Percentiles rank a stretch among this genome's conserved stretches.
These are phyloP conservation scores for Cladosporium sp. DNA, from an alignment of 2,329 filamentous ascomycete genomes.

Conservation along the genomic window DNA sequence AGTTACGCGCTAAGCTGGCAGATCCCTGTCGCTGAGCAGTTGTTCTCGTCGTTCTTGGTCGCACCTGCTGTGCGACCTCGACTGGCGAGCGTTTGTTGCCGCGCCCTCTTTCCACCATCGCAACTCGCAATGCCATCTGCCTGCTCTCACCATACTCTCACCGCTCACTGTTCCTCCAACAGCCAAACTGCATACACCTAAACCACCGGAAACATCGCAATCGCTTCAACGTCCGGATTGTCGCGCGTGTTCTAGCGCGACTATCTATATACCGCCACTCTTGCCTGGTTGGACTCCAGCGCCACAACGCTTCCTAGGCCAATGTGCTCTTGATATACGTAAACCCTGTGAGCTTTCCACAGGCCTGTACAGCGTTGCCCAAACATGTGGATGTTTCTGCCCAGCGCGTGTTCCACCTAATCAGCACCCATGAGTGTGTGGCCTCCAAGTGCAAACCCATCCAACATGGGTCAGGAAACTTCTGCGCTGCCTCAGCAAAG, in stretches of 20 bases:
- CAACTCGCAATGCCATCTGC: not conserved
- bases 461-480: conserved; percentile 5
- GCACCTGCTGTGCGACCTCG: not conserved
- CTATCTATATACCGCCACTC: not conserved
- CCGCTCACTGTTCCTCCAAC: not conserved
- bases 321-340: not conserved
- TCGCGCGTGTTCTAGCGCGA: not conserved
- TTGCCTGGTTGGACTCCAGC: not conserved
- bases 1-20: not conserved
- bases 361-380: not conserved
- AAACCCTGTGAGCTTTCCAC: not conserved
- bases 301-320: not conserved
- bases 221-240: not conserved
- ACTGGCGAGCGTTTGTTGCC: not conserved
- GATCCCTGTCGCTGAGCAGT: not conserved
- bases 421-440: not conserved
- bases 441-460: not conserved
- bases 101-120: not conserved
- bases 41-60: not conserved
- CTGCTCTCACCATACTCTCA: not conserved
- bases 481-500: conserved; percentile 1
- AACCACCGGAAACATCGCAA: no score
- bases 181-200: not conserved
- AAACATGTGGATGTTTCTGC: not conserved
- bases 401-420: not conserved